Base-by-base conservation (phyloP, 2,329 filamentous ascomycete species). In the Periglandula ipomoeae region DNA sequence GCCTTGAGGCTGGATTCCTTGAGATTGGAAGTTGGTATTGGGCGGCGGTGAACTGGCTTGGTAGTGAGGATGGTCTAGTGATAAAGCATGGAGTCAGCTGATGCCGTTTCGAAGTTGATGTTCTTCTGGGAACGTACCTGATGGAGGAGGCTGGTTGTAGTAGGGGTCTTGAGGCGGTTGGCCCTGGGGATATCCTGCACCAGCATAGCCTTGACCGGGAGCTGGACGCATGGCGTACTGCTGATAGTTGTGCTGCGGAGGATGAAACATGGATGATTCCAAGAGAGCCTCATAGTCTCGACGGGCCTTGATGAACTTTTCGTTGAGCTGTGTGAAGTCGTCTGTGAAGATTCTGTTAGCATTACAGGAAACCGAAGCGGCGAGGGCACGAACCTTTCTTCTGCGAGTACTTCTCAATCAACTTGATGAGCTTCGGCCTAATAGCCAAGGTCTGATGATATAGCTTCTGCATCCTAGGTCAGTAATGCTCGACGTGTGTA, bases 241-340 rank as follows among this genome's bases (percentile, higher is more conserved):
- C 58, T 86, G 84, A 63, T 91, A 93, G 56, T 76, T 81, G 42
- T 84, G 81, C 60, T 87, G 85, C 46, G 87, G 82, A n/a, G 90
- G 86, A 57, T 96, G 91, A 1, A 90, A 83, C 91, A 98, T 97
- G 49, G 91, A 97, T 17, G 88, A 86, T 67, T 98, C 93, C 19
- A 98, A 74, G n/a, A 98, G 76, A 26, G 87, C 84, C 69, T 98
- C 93, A 65, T 98, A 98, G 68, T 98, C 93, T 59, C 91, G 81
- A 55, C 93, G 84, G 41, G 93, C 93, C 69, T 98, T 98, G 75
- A 98, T 97, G 67, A 98, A 98, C 70, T 97, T 97, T 67, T 98
- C 93, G 61, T 98, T 98, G 53, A 98, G 74, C 64, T 97, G 91
- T 2, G 93, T 96, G 62, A 98, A 97, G 66, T 98, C 93, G 68